Evolutionary conservation across 805 yeast genomes (phyloP).

Genomic region (Lipomyces sp.): DNA sequence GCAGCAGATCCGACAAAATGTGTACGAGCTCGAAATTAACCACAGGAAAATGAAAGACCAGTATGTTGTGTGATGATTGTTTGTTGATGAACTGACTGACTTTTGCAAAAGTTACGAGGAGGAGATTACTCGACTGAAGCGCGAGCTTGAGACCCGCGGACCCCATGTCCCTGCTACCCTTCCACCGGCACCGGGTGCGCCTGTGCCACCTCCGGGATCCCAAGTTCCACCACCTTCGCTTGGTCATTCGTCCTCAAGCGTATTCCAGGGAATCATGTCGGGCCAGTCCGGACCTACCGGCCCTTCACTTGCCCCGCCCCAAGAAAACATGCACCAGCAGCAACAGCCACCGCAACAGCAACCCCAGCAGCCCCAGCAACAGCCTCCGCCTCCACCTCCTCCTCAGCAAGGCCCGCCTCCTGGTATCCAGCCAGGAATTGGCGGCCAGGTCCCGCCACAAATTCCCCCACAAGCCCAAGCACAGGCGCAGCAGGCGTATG

Average conservation of each 20-base stretch:
- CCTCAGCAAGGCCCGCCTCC: conserved; percentile 28
- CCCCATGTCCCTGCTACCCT: conserved; percentile 56
- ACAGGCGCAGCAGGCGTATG: conserved; percentile 40
- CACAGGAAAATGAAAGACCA: conserved; percentile 95
- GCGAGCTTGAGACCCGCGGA: conserved; percentile 81
- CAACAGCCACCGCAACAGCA: conserved; percentile 39
- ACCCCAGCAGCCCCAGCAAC: too few species aligned
- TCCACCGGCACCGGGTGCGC: conserved; percentile 46
- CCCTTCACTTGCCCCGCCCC: conserved; percentile 40
- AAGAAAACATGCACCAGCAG: conserved; percentile 39
- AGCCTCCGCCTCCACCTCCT: too few species aligned
- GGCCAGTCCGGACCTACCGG: conserved; percentile 42
- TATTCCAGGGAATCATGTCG: conserved; percentile 45
- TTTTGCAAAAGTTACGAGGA: conserved; percentile 70
- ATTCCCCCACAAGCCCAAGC: conserved; percentile 24
- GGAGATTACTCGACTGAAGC: conserved; percentile 82
- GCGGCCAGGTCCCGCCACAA: conserved; percentile 28
- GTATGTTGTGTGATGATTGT: too few species aligned
- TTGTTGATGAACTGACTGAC: too few species aligned
- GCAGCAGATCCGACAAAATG: conserved; percentile 92
- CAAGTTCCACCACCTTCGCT: conserved; percentile 39
- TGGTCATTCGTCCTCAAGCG: conserved; percentile 43
- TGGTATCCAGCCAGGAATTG: conserved; percentile 22
- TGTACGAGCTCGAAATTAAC: conserved; percentile 89
- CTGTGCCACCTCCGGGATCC: conserved; percentile 17